Base-by-base conservation (phyloP, 306 rosid species). In the Quercus glauca region DNA sequence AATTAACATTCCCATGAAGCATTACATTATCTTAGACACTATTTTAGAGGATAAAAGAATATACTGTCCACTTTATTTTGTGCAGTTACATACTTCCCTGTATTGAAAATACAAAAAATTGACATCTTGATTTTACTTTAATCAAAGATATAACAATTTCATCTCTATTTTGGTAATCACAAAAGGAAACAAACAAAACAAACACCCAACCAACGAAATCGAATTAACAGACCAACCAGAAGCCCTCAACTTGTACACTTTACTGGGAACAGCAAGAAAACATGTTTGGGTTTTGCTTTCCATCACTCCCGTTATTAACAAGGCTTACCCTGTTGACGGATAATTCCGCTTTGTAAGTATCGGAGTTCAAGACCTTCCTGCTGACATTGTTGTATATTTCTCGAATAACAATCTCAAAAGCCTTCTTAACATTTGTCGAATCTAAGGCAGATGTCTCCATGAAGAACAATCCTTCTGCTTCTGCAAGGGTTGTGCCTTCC, bases 401-500 rank as follows among this genome's bases (percentile, higher is more conserved):
- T 76, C 87, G 79, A 73, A 94, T 94, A 51, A 94, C 97, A 79
- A 91, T 85, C 82, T 94, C 98, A 33, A 94, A 94, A 17, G 98
- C 97, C 57, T 85, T 89, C 75, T 81, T 91, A 3, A 94, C 98
- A 71, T 94, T 94, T 31, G 93, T 94, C 3, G 98, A 87, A 56
- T 94, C 97, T 29, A 94, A 76, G 28, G 98, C 98, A 52, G 98
- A 94, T 56, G 98, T 92, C 83, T 94, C 98, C 97, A 94, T 91
- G 94, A 92, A 94, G 84, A 91, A 94, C 82, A 94, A 74, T 25
- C 97, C 98, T 80, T 94, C 97, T 11, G 93, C 84, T 87, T 94
- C 98, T 1, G 98, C 97, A 53, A 94, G 90, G 75, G 79, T 88
- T 87, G 88, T 94, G 49, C 98, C 98, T 81, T 94, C 98, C 65